Evolutionary conservation across 768 basidiomycete genomes (phyloP).

Genomic region (Leccinum subgranulosum): DNA sequence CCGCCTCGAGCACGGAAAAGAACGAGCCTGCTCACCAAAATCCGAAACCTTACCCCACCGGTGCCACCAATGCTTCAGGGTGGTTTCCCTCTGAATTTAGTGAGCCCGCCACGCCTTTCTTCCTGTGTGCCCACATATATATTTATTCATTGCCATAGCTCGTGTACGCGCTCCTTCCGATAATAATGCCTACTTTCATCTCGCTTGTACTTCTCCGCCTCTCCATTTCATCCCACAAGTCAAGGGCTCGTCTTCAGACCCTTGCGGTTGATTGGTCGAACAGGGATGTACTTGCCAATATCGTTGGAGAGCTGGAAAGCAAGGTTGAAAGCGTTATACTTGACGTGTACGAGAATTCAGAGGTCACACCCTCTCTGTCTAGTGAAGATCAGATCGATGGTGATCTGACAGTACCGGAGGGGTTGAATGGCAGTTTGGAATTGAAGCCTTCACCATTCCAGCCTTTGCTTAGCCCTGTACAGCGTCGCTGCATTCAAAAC

Average conservation of each 20-base stretch:
- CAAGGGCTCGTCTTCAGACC: slow-evolving; percentile 59
- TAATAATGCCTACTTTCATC: slow-evolving; percentile 61
- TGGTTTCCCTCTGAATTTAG: slow-evolving; percentile 68
- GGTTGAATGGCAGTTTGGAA: background rate
- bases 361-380: slow-evolving; percentile 21
- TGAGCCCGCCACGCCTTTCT: slow-evolving; percentile 33
- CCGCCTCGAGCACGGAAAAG: slow-evolving; percentile 40
- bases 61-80: slow-evolving; percentile 60
- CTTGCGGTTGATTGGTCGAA: slow-evolving; percentile 56
- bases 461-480: slow-evolving; percentile 52
- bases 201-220: slow-evolving; percentile 55
- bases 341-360: slow-evolving; percentile 53
- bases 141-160: slow-evolving; percentile 35
- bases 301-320: slow-evolving; percentile 56
- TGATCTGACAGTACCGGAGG: background rate
- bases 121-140: background rate
- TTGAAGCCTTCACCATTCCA: slow-evolving; percentile 26
- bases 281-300: slow-evolving; percentile 49
- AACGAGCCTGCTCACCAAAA: slow-evolving; percentile 41
- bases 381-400: background rate
- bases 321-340: slow-evolving; percentile 59
- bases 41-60: slow-evolving; percentile 39
- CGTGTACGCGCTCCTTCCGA: slow-evolving; percentile 53
- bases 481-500: slow-evolving; percentile 52
- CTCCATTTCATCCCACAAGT: slow-evolving; percentile 52